These are phyloP conservation scores for Suillus americanus DNA, from an alignment of 768 basidiomycete species.

Conservation along the genomic window DNA sequence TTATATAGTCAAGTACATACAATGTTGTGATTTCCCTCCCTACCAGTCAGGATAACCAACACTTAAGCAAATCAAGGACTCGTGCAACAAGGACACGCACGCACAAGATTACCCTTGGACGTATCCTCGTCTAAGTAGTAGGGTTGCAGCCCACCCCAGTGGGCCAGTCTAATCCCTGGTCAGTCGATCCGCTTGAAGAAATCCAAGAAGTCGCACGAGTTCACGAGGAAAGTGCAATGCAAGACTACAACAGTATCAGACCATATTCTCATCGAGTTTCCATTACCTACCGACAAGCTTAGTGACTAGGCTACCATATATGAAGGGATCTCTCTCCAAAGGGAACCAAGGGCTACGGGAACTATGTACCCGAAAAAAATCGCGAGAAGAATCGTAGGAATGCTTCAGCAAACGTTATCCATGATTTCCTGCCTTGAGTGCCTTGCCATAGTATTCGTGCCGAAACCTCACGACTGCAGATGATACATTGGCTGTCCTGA, in stretches of 20 bases:
- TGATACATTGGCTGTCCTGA: background rate
- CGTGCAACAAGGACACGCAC: conserved; percentile 14
- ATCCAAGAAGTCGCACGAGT: conserved; percentile 50
- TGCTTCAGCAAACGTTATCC: background rate
- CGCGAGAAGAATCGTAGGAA: conserved; percentile 53
- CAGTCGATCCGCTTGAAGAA: background rate
- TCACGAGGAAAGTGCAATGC: conserved; percentile 72
- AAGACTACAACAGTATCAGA: conserved; percentile 43
- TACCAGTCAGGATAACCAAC: conserved; percentile 66
- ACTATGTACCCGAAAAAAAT: conserved; percentile 57
- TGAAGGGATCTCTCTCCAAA: conserved; percentile 72
- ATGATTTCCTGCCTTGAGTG: background rate
- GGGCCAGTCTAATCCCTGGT: conserved; percentile 52
- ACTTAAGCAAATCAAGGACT: conserved; percentile 37
- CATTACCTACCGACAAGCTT: conserved; percentile 51
- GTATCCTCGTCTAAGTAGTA: conserved; percentile 83
- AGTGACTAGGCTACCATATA: conserved; percentile 71
- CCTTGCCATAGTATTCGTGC: conserved; percentile 62
- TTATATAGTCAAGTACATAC: conserved; percentile 37
- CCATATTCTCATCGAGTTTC: background rate
- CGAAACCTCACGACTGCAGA: conserved; percentile 60
- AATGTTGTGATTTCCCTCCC: conserved; percentile 81
- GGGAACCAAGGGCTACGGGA: conserved; percentile 53
- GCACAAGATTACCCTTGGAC: conserved; percentile 69
- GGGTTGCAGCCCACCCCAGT: conserved; percentile 79